Evolutionary conservation across 345 rosid genomes (phyloP), one percentile per base, ranked within the genome.

Genomic region (Xanthoceras sorbifolium): DNA sequence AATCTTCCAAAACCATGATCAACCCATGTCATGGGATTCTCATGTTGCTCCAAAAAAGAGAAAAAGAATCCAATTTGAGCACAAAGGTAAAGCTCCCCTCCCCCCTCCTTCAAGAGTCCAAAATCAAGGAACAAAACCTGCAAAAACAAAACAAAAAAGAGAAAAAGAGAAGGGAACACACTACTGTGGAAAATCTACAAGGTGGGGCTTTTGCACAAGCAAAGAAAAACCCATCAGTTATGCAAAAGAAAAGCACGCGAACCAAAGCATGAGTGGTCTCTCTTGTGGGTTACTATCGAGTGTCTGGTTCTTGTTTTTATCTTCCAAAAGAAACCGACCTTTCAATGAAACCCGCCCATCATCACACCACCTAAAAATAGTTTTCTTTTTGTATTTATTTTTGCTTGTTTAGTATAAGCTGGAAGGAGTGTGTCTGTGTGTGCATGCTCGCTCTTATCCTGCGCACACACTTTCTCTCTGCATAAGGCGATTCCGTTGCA

Each of bases 401-500:
- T 42, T 42, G 46, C 46, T 42, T 42, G 42, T 10, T 38, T 38
- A 1, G 9, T n/a, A 42, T 3, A 10, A 11, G 46, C 46, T 42
- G 14, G 12, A 10, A 9, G 6, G 55, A 50, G 55, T 18, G 20
- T 15, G 55, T 57, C 2, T 54, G 60, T 54, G 25, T 54, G 83
- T 82, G 94, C 75, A 90, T 83, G 92, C 86, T 76, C 76, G 84
- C 89, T 86, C 89, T 84, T 89, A 82, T 86, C 90, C 90, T 86
- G 83, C 85, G 87, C 91, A 77, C 81, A 80, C 82, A 83, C 89
- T 88, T 87, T 84, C 89, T 88, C 87, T 83, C 92, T 84, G 87
- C 74, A 86, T 65, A 84, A 85, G 76, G 89, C 79, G 90, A 87
- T 88, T 84, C 81, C 93, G 81, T 92, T 70, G 97, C 97, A 92